Evolutionary conservation across 805 yeast species (phyloP).

Genomic region (Saccharomycopsis schoenii): DNA sequence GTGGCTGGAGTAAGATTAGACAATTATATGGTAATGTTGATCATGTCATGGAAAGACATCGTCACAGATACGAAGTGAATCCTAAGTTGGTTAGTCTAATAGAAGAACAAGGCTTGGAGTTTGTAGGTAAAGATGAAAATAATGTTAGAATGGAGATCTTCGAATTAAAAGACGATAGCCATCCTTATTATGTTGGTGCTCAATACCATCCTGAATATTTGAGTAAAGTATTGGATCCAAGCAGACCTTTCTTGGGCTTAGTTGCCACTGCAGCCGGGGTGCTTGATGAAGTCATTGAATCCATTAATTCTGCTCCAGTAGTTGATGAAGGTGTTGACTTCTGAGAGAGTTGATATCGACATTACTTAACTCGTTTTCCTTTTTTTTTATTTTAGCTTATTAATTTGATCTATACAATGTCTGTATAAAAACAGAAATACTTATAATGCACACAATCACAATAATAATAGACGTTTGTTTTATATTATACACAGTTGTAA

Average conservation of each 20-base stretch:
- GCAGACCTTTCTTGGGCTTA: constrained; percentile 91
- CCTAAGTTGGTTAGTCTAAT: constrained; percentile 65
- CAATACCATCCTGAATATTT: constrained; percentile 98
- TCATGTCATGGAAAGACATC: constrained; percentile 82
- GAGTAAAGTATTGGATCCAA: constrained; percentile 93
- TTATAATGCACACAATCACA: neutral
- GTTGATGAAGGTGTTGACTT: constrained; percentile 23
- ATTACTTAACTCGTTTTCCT: no score
- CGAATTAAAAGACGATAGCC: constrained; percentile 57
- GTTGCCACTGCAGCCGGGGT: constrained; percentile 90
- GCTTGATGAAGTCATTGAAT: constrained; percentile 53
- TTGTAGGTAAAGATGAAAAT: constrained; percentile 89
- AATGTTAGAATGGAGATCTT: constrained; percentile 90
- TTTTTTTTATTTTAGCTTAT: neutral
- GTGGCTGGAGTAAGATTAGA: constrained; percentile 50
- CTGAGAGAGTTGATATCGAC: constrained; percentile 11
- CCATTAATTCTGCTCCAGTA: constrained; percentile 19
- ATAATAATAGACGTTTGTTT: neutral
- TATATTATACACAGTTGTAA: neutral
- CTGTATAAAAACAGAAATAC: neutral
- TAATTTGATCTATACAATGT: neutral
- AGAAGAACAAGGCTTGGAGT: constrained; percentile 71
- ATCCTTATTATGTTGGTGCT: constrained; percentile 87
- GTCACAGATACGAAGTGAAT: constrained; percentile 97
- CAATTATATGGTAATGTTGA: constrained; percentile 66